phyloP scores from a whole-genome alignment of 1,284 basidiomycete genomes.

The Gymnopus androsaceus region DNA sequence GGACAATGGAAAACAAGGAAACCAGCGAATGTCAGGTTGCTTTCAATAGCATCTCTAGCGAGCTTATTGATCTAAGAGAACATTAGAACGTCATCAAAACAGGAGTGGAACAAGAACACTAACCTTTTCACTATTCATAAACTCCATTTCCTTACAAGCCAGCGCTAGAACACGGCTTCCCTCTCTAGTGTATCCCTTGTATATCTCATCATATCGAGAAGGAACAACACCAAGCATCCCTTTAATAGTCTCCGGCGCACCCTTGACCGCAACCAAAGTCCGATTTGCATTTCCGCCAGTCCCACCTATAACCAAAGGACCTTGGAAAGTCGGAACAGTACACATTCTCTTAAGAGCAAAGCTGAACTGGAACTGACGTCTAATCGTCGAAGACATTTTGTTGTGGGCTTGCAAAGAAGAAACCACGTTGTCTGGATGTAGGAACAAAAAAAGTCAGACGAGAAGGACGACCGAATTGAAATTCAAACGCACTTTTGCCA shows the following conservation, averaged over 20 bases:
- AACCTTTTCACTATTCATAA: slow-evolving; percentile 68
- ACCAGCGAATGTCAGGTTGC: slow-evolving; percentile 77
- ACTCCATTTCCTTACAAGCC: slow-evolving; percentile 80
- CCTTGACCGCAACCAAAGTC: slow-evolving; percentile 79
- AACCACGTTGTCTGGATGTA: slow-evolving; percentile 61
- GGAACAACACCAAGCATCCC: slow-evolving; percentile 79
- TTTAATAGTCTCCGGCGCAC: slow-evolving; percentile 93
- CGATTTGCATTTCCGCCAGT: slow-evolving; percentile 45
- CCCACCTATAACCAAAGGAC: slow-evolving; percentile 7
- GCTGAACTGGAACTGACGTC: slow-evolving; percentile 93
- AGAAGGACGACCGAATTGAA: slow-evolving; percentile 4
- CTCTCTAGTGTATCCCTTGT: slow-evolving; percentile 88
- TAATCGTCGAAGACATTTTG: slow-evolving; percentile 67
- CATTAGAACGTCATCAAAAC: not conserved
- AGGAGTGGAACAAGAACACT: no score
- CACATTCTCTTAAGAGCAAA: slow-evolving; percentile 96
- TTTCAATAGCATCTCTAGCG: slow-evolving; percentile 78
- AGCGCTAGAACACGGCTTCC: slow-evolving; percentile 91
- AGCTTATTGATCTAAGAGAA: slow-evolving; percentile 77
- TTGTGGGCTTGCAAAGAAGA: slow-evolving; percentile 56
- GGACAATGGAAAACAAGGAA: slow-evolving; percentile 98
- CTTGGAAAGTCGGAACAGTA: slow-evolving; percentile 71
- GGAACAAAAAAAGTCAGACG: not conserved
- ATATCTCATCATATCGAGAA: slow-evolving; percentile 85
- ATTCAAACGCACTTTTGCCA: slow-evolving; percentile 63